Evolutionary conservation across 306 rosid genomes (phyloP), one percentile per base, ranked within the genome.

Genomic region (Lablab purpureus): DNA sequence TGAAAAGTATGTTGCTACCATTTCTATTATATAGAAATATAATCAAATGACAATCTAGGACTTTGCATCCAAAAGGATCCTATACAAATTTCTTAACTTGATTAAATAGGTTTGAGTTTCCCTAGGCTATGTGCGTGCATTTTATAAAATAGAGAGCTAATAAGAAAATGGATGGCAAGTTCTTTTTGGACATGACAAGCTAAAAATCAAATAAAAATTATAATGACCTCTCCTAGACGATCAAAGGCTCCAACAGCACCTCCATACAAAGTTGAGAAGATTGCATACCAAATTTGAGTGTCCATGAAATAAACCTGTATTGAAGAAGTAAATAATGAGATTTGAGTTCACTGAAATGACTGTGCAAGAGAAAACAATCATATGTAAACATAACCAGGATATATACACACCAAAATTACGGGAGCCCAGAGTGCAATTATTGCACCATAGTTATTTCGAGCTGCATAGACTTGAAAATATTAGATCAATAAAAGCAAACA

Each of bases 241-340:
- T 93, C 98, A 55, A 90, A 91, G 74, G 99, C 99, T 30, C 99
- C 99, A 82, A 84, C 79, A 79, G 84, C 58, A 73, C 99, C 99
- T 46, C 99, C 99, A 32, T 84, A 88, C 58, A 93, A 6, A 69
- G 99, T 95, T 36, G 97, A 92, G 84, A 75, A 91, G 69, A 95
- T 55, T 36, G 99, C 82, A 82, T 95, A 95, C 99, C 98, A 95
- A 73, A 95, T 89, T 90, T 95, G 99, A 73, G 96, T 85, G 82
- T 95, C 99, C 99, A 95, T 87, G 85, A 92, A 95, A 84, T 95
- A 95, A 76, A 95, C 96, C 99, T 95, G 88, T 84, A 86, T 67
- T 68, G 79, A 78, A 87, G 45, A 80, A 46, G 71, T 27, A 62
- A 83, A 43, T 45, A 46, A 73, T 60, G 83, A 86, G 79, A 70